These are phyloP conservation scores for Taiozyma onychis DNA, from an alignment of 1,139 yeast genomes.

Conservation along the genomic window DNA sequence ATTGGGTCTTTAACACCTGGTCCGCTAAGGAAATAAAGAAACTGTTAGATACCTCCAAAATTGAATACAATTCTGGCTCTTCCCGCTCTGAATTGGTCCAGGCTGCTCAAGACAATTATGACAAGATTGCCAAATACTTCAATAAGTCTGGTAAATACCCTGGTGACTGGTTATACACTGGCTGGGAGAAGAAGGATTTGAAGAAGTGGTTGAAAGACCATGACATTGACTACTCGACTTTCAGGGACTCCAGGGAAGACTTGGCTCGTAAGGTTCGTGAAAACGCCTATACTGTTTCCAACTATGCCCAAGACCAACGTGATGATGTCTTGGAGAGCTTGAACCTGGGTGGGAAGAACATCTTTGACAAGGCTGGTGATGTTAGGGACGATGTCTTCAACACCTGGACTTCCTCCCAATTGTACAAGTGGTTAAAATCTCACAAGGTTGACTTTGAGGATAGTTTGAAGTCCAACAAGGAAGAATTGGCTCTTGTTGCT, in stretches of 20 bases:
- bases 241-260: constrained; percentile 35
- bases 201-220: constrained; percentile 43
- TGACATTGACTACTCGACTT: constrained; percentile 36
- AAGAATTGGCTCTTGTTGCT: constrained; percentile 35
- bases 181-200: constrained; percentile 41
- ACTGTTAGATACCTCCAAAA: constrained; percentile 32
- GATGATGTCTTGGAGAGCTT: constrained; percentile 35
- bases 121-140: constrained; percentile 30
- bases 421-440: constrained; percentile 41
- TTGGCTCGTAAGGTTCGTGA: constrained; percentile 38
- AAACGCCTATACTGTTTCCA: constrained; percentile 36
- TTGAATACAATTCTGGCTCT: constrained; percentile 28
- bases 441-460: constrained; percentile 38
- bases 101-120: constrained; percentile 34
- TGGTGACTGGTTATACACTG: constrained; percentile 43
- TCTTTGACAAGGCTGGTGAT: constrained; percentile 37
- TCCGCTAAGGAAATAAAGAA: constrained; percentile 35
- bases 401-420: constrained; percentile 40
- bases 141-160: constrained; percentile 42
- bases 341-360: constrained; percentile 27
- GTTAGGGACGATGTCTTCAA: constrained; percentile 42
- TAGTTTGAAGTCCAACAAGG: constrained; percentile 28
- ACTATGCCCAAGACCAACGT: constrained; percentile 32
- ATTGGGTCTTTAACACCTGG: constrained; percentile 45
- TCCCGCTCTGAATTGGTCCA: constrained; percentile 30